These are phyloP conservation scores for Fusarium sp. DNA, from an alignment of 2,329 filamentous ascomycete genomes.

Conservation along the genomic window DNA sequence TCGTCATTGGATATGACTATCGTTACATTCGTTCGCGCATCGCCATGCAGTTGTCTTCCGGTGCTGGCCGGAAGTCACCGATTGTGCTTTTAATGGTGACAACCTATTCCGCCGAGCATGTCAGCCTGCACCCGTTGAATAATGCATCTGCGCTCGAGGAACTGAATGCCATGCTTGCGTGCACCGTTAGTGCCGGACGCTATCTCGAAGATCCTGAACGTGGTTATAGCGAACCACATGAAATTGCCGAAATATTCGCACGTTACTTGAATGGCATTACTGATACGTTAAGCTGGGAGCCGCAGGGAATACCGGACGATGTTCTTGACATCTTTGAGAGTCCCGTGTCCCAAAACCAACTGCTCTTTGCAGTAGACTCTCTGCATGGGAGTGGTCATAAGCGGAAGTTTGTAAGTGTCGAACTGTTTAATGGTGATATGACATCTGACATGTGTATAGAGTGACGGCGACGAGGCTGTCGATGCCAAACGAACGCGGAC, in stretches of 20 bases:
- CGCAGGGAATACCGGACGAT: constrained; percentile 60
- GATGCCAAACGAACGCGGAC: constrained; percentile 49
- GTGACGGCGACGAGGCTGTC: constrained; percentile 53
- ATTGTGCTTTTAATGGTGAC: constrained; percentile 64
- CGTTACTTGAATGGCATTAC: constrained; percentile 57
- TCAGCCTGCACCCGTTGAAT: constrained; percentile 60
- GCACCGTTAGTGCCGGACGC: constrained; percentile 52
- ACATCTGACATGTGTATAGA: constrained; percentile 5
- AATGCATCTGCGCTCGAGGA: constrained; percentile 57
- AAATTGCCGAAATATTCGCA: constrained; percentile 62
- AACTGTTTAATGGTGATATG: background rate
- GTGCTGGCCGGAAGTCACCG: constrained; percentile 50
- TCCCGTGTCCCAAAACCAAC: constrained; percentile 54
- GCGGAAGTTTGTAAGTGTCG: constrained; percentile 60
- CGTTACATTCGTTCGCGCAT: constrained; percentile 59
- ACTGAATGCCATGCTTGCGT: constrained; percentile 59
- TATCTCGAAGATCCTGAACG: constrained; percentile 58
- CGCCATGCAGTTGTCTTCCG: constrained; percentile 39
- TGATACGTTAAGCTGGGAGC: constrained; percentile 59
- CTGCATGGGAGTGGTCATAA: constrained; percentile 56
- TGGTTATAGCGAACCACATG: constrained; percentile 58
- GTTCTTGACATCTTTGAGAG: constrained; percentile 62
- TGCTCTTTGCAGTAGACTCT: constrained; percentile 23
- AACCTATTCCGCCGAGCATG: constrained; percentile 67
- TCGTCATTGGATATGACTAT: constrained; percentile 65